Percentiles rank a stretch among this genome's conserved stretches.
phyloP scores from a whole-genome alignment of 83 land plant species.

The Larix sibirica region DNA sequence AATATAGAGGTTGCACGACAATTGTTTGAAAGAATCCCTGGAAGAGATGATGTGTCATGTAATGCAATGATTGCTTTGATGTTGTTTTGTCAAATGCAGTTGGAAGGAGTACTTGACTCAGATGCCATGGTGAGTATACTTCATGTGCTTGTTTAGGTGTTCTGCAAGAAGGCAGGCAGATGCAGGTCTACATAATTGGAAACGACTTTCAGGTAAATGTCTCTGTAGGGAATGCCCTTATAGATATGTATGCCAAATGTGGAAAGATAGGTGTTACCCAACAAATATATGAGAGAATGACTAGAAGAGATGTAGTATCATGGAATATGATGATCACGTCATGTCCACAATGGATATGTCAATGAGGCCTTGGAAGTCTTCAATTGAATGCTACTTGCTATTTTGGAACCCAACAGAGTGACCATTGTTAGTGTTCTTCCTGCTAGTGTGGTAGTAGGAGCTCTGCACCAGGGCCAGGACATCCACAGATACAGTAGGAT shows the following conservation, averaged over 20 bases:
- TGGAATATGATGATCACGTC: neutral
- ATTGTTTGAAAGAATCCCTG: constrained; percentile 21
- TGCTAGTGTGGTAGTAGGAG: neutral
- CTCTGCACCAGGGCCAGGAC: neutral
- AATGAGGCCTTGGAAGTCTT: neutral
- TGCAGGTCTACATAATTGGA: neutral
- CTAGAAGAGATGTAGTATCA: constrained; percentile 1
- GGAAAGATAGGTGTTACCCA: neutral
- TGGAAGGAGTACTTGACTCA: constrained; percentile 27
- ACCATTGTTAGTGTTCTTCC: neutral
- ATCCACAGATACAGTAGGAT: neutral
- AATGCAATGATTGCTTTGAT: constrained; percentile 58
- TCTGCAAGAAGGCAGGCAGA: neutral
- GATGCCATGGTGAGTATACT: constrained; percentile 47
- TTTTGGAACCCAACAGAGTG: neutral
- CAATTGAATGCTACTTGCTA: neutral
- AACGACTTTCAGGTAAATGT: neutral
- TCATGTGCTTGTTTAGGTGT: constrained; percentile 46
- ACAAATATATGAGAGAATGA: constrained; percentile 1
- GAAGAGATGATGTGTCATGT: constrained; percentile 34
- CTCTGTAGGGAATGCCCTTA: neutral
- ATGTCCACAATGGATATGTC: neutral
- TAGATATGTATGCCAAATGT: neutral
- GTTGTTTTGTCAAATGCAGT: constrained; percentile 41
- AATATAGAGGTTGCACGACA: constrained; percentile 35